Conservation (phyloP, 495 filamentous ascomycete species). For the Xylaria palmicola region DNA sequence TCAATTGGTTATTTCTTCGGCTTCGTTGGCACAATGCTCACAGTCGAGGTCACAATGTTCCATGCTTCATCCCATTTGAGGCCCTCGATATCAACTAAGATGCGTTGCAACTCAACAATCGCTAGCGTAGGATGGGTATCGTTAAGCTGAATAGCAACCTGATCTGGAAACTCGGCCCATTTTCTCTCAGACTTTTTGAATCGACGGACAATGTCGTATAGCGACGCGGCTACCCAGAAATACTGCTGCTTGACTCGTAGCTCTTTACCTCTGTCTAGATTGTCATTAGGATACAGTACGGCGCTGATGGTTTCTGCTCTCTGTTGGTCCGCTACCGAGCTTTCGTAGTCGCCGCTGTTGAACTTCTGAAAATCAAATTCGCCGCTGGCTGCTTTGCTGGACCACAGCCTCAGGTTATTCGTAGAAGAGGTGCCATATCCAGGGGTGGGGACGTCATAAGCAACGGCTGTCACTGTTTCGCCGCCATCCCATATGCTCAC, state of each 20-base stretch:
- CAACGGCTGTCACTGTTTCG: constrained; percentile 88
- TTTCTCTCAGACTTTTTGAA: constrained; percentile 95
- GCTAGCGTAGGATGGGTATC: constrained; percentile 97
- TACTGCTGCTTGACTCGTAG: constrained; percentile 98
- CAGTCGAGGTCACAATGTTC: constrained; percentile 63
- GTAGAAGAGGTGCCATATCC: constrained; percentile 86
- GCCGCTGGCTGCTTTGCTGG: constrained; percentile 91
- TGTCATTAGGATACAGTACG: constrained; percentile 96
- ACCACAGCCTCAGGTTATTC: constrained; percentile 96
- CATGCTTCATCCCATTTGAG: constrained; percentile 94
- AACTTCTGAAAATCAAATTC: constrained; percentile 99
- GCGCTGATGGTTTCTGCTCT: constrained; percentile 96
- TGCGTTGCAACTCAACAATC: constrained; percentile 91
- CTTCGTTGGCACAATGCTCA: constrained; percentile 20
- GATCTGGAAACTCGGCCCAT: constrained; percentile 90
- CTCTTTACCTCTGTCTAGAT: constrained; percentile 94
- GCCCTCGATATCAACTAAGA: constrained; percentile 84
- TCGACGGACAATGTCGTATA: constrained; percentile 91
- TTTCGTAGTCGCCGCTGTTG: constrained; percentile 97
- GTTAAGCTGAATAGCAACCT: constrained; percentile 96
- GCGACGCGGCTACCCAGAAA: constrained; percentile 97
- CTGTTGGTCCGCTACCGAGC: constrained; percentile 93
- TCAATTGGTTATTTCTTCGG: constrained; percentile 15
- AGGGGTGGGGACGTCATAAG: constrained; percentile 93
- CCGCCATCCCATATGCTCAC: constrained; percentile 81